These are phyloP conservation scores for Anisodus acutangulus DNA, from an alignment of 257 asterid genomes.

Conservation along the genomic window DNA sequence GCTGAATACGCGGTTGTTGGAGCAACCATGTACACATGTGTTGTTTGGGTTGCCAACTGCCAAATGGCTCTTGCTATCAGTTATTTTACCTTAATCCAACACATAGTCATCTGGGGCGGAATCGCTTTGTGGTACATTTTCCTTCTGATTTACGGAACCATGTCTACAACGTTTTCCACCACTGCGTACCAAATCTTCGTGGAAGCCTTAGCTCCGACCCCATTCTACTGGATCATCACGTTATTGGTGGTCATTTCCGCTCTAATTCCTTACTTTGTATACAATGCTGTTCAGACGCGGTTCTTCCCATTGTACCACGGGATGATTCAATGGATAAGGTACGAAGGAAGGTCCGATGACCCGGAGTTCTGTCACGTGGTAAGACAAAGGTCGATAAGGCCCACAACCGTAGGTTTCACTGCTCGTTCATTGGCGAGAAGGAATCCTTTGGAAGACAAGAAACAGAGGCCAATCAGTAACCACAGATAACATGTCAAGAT, in stretches of 20 bases:
- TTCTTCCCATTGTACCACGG: slow-evolving; percentile 76
- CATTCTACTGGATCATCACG: slow-evolving; percentile 62
- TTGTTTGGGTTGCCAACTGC: slow-evolving; percentile 92
- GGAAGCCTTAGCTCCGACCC: slow-evolving; percentile 76
- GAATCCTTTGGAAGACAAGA: slow-evolving; percentile 53
- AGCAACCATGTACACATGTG: slow-evolving; percentile 78
- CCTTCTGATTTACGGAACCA: slow-evolving; percentile 72
- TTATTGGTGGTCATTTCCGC: slow-evolving; percentile 50
- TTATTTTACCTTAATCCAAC: slow-evolving; percentile 88
- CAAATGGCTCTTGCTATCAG: slow-evolving; percentile 87
- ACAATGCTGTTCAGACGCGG: slow-evolving; percentile 49
- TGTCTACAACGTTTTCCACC: slow-evolving; percentile 51
- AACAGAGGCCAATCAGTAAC: slow-evolving; percentile 2
- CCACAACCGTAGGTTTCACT: slow-evolving; percentile 80
- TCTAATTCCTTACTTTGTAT: slow-evolving; percentile 59
- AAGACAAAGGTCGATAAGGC: slow-evolving; percentile 74
- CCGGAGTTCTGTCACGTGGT: slow-evolving; percentile 70
- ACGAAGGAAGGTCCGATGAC: slow-evolving; percentile 70
- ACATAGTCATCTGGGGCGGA: slow-evolving; percentile 86
- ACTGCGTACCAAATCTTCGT: slow-evolving; percentile 73
- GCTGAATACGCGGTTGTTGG: slow-evolving; percentile 69
- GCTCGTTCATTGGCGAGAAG: slow-evolving; percentile 88
- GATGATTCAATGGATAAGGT: slow-evolving; percentile 86
- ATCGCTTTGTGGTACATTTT: slow-evolving; percentile 79
- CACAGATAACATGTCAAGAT: slow-evolving; percentile 35